Conservation (phyloP, 2,329 filamentous ascomycete genomes). For the Colletotrichum sp. region DNA sequence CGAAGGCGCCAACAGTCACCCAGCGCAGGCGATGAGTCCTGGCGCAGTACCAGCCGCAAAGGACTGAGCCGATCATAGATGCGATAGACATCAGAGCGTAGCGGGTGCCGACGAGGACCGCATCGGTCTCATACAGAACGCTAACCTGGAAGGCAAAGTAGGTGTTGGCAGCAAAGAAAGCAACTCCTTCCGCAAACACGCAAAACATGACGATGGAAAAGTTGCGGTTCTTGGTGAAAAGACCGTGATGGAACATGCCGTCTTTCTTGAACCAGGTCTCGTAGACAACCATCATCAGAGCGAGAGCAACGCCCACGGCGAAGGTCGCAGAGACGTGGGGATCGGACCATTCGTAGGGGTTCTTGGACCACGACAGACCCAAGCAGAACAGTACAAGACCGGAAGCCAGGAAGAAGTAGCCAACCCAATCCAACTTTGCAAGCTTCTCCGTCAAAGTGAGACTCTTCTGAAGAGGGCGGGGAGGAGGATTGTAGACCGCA, state of each 20-base stretch:
- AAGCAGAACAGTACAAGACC: slow-evolving; percentile 43
- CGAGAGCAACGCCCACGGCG: slow-evolving; percentile 30
- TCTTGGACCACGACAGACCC: slow-evolving; percentile 41
- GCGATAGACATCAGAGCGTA: slow-evolving; percentile 38
- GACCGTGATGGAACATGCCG: slow-evolving; percentile 45
- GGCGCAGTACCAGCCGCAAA: slow-evolving; percentile 36
- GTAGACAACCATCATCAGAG: slow-evolving; percentile 33
- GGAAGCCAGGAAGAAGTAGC: slow-evolving; percentile 36
- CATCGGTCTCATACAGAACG: slow-evolving; percentile 40
- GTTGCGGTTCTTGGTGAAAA: slow-evolving; percentile 39
- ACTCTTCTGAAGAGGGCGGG: slow-evolving; percentile 27
- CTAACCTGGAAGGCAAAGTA: slow-evolving; percentile 45
- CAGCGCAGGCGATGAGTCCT: slow-evolving; percentile 29
- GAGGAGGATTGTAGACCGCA: slow-evolving; percentile 38
- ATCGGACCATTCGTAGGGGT: slow-evolving; percentile 43
- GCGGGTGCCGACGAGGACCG: slow-evolving; percentile 34
- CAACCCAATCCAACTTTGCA: slow-evolving; percentile 41
- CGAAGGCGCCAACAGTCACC: slow-evolving; percentile 28
- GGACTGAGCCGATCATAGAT: slow-evolving; percentile 30
- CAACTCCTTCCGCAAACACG: slow-evolving; percentile 41
- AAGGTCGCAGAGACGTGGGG: slow-evolving; percentile 40
- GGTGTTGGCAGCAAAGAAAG: slow-evolving; percentile 45
- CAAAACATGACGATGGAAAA: slow-evolving; percentile 39
- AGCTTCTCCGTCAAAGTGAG: slow-evolving; percentile 36
- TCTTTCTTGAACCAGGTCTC: slow-evolving; percentile 39